These are phyloP conservation scores for Scedosporium dehoogii DNA, from an alignment of 2,329 filamentous ascomycete species.

Conservation along the genomic window DNA sequence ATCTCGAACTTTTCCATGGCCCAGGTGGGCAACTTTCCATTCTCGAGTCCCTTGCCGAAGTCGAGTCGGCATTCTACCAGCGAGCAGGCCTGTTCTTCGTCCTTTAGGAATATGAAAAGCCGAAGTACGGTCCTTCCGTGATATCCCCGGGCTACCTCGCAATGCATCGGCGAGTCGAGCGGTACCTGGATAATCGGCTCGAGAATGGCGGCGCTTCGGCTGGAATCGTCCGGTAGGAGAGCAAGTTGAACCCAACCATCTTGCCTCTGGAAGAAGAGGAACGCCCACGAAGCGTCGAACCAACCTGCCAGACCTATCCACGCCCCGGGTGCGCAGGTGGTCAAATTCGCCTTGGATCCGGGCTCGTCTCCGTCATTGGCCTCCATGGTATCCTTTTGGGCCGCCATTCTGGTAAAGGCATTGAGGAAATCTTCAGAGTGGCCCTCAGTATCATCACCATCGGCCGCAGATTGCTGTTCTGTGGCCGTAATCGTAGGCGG, in stretches of 20 bases:
- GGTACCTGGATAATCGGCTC: neutral
- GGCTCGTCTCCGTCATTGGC: neutral
- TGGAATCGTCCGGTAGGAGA: neutral
- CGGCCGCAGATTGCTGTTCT: neutral
- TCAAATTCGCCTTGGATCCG: neutral
- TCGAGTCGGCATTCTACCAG: neutral
- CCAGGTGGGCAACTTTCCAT: neutral
- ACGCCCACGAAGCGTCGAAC: neutral
- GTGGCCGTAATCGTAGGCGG: neutral
- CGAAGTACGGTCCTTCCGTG: neutral
- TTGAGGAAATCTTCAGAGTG: neutral
- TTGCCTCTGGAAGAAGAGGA: neutral
- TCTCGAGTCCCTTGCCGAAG: neutral
- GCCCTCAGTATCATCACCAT: neutral
- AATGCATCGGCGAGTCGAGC: neutral
- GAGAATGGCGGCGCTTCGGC: neutral
- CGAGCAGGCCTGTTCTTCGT: neutral
- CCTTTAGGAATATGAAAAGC: neutral
- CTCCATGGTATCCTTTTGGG: neutral
- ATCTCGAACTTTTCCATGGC: neutral
- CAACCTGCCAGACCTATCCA: neutral
- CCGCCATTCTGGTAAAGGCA: neutral
- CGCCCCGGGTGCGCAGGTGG: neutral
- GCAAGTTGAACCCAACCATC: neutral
- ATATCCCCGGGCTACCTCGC: neutral